A percentile compares a stretch with the other conserved stretches of the same genome.
These are phyloP conservation scores for Aspergillus awamori DNA, from an alignment of 2,329 filamentous ascomycete species.

Conservation along the genomic window DNA sequence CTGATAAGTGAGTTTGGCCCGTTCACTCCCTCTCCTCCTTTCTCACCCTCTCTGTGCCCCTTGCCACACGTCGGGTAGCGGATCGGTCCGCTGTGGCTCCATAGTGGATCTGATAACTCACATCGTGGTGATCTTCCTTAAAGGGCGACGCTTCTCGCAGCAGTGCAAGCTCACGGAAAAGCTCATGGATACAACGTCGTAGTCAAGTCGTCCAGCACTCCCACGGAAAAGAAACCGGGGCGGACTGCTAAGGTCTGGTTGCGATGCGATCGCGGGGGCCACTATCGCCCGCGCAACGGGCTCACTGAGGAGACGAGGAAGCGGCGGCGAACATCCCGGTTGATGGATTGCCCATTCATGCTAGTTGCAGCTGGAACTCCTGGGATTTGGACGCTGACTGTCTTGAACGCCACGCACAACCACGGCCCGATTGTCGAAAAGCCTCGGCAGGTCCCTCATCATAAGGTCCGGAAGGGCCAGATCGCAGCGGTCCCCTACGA, in stretches of 20 bases:
- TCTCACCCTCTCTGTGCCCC: background rate
- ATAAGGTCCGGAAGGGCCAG: slow-evolving; percentile 49
- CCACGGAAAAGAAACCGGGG: slow-evolving; percentile 49
- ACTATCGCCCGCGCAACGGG: slow-evolving; percentile 49
- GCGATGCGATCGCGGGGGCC: slow-evolving; percentile 49
- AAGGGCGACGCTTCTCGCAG: slow-evolving; percentile 42
- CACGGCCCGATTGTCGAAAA: slow-evolving; percentile 48
- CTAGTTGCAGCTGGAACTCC: slow-evolving; percentile 47
- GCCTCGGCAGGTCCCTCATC: slow-evolving; percentile 44
- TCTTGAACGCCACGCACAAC: slow-evolving; percentile 47
- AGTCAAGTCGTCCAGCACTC: slow-evolving; percentile 50
- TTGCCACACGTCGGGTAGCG: slow-evolving; percentile 1
- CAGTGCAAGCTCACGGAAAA: slow-evolving; percentile 47
- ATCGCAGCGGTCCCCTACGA: slow-evolving; percentile 47
- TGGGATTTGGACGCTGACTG: slow-evolving; percentile 48
- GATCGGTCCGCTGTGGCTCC: slow-evolving; percentile 8
- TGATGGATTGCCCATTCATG: slow-evolving; percentile 51
- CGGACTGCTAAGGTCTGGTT: slow-evolving; percentile 50
- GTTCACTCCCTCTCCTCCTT: background rate
- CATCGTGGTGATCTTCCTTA: slow-evolving; percentile 5
- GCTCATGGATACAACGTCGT: slow-evolving; percentile 49
- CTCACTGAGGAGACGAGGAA: slow-evolving; percentile 50
- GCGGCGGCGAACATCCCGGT: slow-evolving; percentile 46
- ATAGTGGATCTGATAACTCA: slow-evolving; percentile 9
- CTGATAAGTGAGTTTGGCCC: slow-evolving; percentile 41